Evolutionary conservation across 768 basidiomycete species (phyloP).

Genomic region (Boletellus ananas): DNA sequence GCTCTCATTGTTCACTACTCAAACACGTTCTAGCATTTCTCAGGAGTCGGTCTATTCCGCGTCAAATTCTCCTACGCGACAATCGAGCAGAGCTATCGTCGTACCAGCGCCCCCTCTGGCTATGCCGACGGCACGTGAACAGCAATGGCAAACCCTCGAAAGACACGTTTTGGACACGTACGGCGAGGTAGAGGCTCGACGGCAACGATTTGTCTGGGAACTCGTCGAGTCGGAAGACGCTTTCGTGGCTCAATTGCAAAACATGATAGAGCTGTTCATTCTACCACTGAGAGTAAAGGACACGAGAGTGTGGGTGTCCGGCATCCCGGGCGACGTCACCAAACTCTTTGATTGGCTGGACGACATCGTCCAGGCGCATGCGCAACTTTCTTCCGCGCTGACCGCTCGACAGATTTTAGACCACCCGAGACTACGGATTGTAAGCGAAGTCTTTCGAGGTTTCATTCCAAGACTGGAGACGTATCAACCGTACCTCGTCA

Average conservation of each 20-base stretch:
- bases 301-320: slow-evolving; percentile 72
- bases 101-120: slow-evolving; percentile 8
- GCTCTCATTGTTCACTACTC: slow-evolving; percentile 10
- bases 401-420: slow-evolving; percentile 39
- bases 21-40: slow-evolving; percentile 18
- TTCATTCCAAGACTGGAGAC: slow-evolving; percentile 72
- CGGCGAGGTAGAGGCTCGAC: slow-evolving; percentile 50
- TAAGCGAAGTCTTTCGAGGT: slow-evolving; percentile 56
- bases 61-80: slow-evolving; percentile 9
- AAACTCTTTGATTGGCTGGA: slow-evolving; percentile 86
- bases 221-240: slow-evolving; percentile 63
- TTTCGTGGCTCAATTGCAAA: slow-evolving; percentile 64
- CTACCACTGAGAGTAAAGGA: slow-evolving; percentile 71
- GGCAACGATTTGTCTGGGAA: slow-evolving; percentile 67
- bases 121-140: slow-evolving; percentile 11
- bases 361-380: slow-evolving; percentile 77
- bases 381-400: slow-evolving; percentile 52
- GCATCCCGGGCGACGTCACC: slow-evolving; percentile 67
- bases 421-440: slow-evolving; percentile 42
- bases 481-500: slow-evolving; percentile 83
- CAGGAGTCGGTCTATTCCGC: slow-evolving; percentile 26
- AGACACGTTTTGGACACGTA: slow-evolving; percentile 27
- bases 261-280: slow-evolving; percentile 70
- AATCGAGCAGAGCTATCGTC: slow-evolving; percentile 8
- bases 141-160: slow-evolving; percentile 23